Conservation (phyloP, 148 eudicot genomes). For the Euryodendron excelsum region DNA sequence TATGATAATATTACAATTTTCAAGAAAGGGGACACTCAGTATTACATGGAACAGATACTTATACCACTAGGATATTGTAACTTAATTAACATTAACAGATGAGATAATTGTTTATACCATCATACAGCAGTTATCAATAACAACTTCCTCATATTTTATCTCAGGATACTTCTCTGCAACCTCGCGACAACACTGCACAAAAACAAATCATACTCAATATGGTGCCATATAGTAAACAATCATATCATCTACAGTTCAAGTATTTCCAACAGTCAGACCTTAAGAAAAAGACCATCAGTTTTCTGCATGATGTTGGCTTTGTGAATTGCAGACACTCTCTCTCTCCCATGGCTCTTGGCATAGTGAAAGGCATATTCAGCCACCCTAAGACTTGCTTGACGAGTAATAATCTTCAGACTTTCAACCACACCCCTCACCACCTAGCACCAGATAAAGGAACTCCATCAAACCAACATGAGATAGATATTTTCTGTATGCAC, state of each 20-base stretch:
- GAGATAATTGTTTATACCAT: conserved; percentile 55
- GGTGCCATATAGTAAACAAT: background rate
- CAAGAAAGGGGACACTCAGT: background rate
- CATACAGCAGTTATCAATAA: conserved; percentile 97
- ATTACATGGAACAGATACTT: background rate
- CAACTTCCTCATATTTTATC: conserved; percentile 87
- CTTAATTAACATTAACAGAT: background rate
- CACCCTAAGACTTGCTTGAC: conserved; percentile 94
- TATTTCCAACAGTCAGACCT: conserved; percentile 44
- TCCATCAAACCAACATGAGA: conserved; percentile 1
- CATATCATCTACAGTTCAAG: background rate
- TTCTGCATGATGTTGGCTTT: conserved; percentile 99
- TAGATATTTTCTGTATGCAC: background rate
- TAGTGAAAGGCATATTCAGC: conserved; percentile 97
- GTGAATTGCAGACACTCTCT: conserved; percentile 93
- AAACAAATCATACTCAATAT: conserved; percentile 17
- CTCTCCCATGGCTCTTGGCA: conserved; percentile 86
- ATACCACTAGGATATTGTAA: background rate
- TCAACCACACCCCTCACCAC: conserved; percentile 99
- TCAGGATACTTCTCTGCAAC: conserved; percentile 99
- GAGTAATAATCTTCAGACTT: conserved; percentile 95
- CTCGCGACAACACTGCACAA: conserved; percentile 92
- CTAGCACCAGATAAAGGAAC: conserved; percentile 30
- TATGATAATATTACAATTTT: background rate
- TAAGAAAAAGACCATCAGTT: conserved; percentile 94